Percentiles rank a stretch among this genome's conserved stretches.
Evolutionary conservation across 2,329 filamentous ascomycete species (phyloP).

Genomic region (Cercospora brassicicola): DNA sequence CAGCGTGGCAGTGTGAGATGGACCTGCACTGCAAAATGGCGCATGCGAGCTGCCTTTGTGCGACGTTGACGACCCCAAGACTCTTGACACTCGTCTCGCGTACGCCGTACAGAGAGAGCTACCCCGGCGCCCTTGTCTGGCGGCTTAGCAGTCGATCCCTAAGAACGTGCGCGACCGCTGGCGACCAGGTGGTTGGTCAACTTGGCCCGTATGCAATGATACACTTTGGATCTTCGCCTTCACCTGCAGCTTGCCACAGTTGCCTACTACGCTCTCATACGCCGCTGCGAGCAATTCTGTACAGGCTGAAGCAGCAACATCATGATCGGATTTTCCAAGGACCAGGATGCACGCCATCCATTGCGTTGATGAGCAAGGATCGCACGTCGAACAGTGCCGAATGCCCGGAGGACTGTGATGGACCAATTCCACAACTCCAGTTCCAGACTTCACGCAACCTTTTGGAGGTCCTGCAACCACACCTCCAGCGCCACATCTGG

Average conservation of each 20-base stretch:
- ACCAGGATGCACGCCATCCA: background rate
- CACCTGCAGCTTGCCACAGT: background rate
- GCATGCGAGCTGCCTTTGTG: background rate
- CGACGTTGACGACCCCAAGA: background rate
- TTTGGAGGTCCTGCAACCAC: background rate
- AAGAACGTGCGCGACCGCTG: background rate
- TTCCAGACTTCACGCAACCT: background rate
- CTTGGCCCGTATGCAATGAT: background rate
- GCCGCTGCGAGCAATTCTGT: background rate
- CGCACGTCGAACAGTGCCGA: background rate
- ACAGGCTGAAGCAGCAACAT: background rate
- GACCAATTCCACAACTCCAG: background rate
- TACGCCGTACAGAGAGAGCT: background rate
- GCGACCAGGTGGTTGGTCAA: background rate
- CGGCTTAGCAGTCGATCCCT: background rate
- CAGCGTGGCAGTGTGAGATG: background rate
- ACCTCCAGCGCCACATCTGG: background rate
- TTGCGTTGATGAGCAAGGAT: background rate
- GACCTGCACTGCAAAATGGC: background rate
- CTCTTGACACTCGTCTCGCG: background rate
- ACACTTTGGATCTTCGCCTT: background rate
- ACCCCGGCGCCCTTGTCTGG: background rate
- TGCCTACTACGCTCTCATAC: background rate
- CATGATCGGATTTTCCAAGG: background rate
- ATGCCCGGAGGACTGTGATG: background rate